A percentile compares a stretch with the other conserved stretches of the same genome.
Evolutionary conservation across 768 basidiomycete genomes (phyloP).

Genomic region (Phylloporus sp.): DNA sequence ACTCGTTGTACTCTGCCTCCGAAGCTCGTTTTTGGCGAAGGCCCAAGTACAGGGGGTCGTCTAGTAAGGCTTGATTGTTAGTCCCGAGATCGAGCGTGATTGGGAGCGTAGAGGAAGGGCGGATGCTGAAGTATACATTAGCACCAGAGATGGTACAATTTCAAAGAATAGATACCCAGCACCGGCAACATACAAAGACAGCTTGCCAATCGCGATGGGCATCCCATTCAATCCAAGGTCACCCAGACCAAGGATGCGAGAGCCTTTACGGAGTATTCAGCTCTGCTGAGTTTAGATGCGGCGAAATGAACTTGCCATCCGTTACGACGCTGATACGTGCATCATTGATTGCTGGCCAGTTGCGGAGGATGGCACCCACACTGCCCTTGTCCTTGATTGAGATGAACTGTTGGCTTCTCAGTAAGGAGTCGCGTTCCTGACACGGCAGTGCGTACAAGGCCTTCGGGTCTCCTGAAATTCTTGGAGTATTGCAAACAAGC

Average conservation of each 20-base stretch:
- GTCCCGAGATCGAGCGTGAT: constrained; percentile 89
- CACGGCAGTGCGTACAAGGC: constrained; percentile 44
- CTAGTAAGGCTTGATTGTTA: constrained; percentile 71
- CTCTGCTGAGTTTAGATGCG: not conserved
- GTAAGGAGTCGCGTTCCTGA: not conserved
- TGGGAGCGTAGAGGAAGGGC: constrained; percentile 72
- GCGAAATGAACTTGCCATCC: constrained; percentile 51
- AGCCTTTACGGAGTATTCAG: constrained; percentile 41
- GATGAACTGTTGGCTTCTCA: constrained; percentile 49
- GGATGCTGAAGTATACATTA: constrained; percentile 46
- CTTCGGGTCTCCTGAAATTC: constrained; percentile 71
- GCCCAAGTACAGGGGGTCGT: constrained; percentile 89
- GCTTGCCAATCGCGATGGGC: constrained; percentile 89
- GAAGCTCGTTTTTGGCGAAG: constrained; percentile 64
- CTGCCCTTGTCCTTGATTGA: constrained; percentile 82
- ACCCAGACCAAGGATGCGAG: constrained; percentile 85
- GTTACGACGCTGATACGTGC: constrained; percentile 92
- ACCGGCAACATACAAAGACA: constrained; percentile 85
- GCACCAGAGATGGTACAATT: not conserved
- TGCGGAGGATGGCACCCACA: constrained; percentile 61
- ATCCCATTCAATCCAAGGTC: constrained; percentile 81
- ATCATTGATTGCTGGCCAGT: constrained; percentile 67
- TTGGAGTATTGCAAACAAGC: constrained; percentile 82
- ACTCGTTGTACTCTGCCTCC: constrained; percentile 62
- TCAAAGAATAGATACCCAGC: constrained; percentile 56